Conservation (phyloP, 306 rosid species). For the Fragaria nilgerrensis region DNA sequence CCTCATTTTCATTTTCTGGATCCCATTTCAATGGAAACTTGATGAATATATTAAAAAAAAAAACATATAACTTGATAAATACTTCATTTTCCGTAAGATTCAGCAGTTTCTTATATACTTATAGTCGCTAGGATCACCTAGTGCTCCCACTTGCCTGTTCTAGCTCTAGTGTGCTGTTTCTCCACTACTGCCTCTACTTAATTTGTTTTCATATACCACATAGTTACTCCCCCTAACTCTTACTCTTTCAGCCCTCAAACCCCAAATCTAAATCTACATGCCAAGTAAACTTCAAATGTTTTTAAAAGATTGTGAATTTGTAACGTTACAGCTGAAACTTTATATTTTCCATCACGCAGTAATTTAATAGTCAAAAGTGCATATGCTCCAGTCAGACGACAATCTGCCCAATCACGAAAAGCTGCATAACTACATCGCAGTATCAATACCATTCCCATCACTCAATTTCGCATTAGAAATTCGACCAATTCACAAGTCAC, state of each 20-base stretch:
- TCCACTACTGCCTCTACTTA: neutral
- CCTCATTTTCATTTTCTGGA: conserved; percentile 7
- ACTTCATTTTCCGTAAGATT: too few species aligned
- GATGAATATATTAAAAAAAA: neutral
- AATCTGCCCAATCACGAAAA: neutral
- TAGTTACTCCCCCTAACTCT: neutral
- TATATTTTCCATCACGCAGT: neutral
- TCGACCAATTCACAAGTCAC: conserved; percentile 12
- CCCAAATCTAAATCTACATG: neutral
- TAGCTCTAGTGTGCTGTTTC: neutral
- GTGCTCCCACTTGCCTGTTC: neutral
- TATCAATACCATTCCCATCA: neutral
- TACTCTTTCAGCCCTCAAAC: neutral
- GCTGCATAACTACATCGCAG: neutral
- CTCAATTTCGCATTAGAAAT: neutral
- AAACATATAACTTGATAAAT: too few species aligned
- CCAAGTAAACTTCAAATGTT: neutral
- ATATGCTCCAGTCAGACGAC: neutral
- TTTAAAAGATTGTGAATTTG: neutral
- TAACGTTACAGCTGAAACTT: neutral
- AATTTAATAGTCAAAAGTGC: neutral
- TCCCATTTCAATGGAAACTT: too few species aligned
- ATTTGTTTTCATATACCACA: neutral
- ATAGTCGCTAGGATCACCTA: neutral
- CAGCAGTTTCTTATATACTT: too few species aligned